Conservation (phyloP, 164 flowering plant species). For the Berberis vulgaris region DNA sequence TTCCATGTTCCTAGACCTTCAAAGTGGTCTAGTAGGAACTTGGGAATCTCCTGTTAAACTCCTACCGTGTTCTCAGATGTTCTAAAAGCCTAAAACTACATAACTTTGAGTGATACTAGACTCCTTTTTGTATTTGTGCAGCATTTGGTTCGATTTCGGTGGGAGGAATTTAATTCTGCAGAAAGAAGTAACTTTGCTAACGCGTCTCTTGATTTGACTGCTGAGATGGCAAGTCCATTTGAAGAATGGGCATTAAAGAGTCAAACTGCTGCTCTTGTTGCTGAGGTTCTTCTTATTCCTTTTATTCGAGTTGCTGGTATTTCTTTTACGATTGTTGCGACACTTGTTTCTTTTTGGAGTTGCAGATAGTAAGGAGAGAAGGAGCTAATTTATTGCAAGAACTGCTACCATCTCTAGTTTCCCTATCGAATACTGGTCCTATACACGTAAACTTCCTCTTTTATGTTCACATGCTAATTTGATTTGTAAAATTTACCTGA, state of each 20-base stretch:
- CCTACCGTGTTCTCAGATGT: too few species aligned
- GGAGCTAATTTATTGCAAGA: constrained; percentile 67
- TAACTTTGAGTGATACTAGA: too few species aligned
- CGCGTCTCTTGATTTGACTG: constrained; percentile 55
- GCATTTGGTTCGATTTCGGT: constrained; percentile 89
- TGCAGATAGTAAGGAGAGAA: constrained; percentile 92
- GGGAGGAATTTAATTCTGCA: constrained; percentile 69
- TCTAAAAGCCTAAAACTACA: too few species aligned
- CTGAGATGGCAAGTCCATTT: constrained; percentile 65
- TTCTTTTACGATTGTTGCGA: not conserved
- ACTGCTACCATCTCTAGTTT: constrained; percentile 60
- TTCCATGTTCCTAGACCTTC: too few species aligned
- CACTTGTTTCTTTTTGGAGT: not conserved
- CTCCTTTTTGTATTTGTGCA: constrained; percentile 18
- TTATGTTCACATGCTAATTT: too few species aligned
- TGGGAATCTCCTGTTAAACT: too few species aligned
- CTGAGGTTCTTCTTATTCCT: constrained; percentile 51
- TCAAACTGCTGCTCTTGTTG: constrained; percentile 94
- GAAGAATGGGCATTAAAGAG: constrained; percentile 98
- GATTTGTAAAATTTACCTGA: too few species aligned
- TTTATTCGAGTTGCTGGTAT: constrained; percentile 5
- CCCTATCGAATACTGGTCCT: constrained; percentile 68
- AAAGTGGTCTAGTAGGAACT: too few species aligned
- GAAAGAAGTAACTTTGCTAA: constrained; percentile 73
- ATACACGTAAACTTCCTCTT: constrained; percentile 38